Evolutionary conservation across 768 basidiomycete genomes (phyloP).

Genomic region (Lactifluus pinguis): DNA sequence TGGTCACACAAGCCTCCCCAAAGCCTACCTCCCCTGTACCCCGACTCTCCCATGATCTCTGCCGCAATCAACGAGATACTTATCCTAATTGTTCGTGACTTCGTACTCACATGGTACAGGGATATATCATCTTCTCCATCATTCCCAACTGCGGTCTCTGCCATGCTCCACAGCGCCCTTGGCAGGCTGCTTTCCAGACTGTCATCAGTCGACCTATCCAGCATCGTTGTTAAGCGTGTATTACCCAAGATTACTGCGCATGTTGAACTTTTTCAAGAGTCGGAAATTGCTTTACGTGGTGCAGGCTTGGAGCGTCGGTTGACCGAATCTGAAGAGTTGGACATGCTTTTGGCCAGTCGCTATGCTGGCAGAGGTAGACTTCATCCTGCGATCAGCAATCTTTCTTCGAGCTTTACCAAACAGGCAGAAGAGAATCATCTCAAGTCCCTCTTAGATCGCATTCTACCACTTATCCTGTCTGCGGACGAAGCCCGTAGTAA

Average conservation of each 20-base stretch:
- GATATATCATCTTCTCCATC: constrained; percentile 78
- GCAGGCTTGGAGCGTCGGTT: constrained; percentile 72
- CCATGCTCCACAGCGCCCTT: constrained; percentile 58
- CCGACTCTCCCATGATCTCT: constrained; percentile 56
- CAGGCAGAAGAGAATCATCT: constrained; percentile 89
- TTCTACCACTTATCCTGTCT: constrained; percentile 68
- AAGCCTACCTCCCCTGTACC: constrained; percentile 56
- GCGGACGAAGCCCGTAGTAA: constrained; percentile 63
- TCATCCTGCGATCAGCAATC: constrained; percentile 81
- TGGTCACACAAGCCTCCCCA: constrained; percentile 75
- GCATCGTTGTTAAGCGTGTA: constrained; percentile 72
- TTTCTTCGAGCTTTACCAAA: constrained; percentile 80
- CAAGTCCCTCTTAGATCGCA: constrained; percentile 54
- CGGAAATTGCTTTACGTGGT: constrained; percentile 78
- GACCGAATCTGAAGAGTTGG: constrained; percentile 85
- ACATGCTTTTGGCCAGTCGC: constrained; percentile 73
- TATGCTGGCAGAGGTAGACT: constrained; percentile 66
- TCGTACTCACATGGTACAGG: constrained; percentile 84
- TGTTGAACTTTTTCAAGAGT: constrained; percentile 83
- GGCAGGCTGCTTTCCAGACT: constrained; percentile 49
- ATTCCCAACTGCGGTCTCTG: constrained; percentile 81
- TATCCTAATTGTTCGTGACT: constrained; percentile 75
- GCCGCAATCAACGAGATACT: constrained; percentile 72
- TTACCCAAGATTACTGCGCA: constrained; percentile 86
- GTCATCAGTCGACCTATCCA: constrained; percentile 56